These are phyloP conservation scores for Peniophora sp. DNA, from an alignment of 1,284 basidiomycete genomes.

Conservation along the genomic window DNA sequence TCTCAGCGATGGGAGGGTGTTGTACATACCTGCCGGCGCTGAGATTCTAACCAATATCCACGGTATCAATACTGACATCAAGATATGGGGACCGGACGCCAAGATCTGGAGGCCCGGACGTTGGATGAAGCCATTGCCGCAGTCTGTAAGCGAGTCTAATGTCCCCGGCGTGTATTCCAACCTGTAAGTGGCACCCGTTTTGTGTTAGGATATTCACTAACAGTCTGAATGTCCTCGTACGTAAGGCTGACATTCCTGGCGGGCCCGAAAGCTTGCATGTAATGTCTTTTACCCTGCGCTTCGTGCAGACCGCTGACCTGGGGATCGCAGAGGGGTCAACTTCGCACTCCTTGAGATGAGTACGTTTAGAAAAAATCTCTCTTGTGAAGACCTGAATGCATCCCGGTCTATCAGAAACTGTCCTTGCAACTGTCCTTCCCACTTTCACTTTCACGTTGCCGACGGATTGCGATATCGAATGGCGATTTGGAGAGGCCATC, in stretches of 20 bases:
- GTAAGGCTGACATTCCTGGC: constrained; percentile 7
- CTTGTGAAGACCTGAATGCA: not conserved
- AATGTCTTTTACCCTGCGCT: no score
- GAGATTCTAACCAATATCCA: constrained; percentile 16
- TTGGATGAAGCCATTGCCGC: constrained; percentile 15
- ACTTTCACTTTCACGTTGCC: constrained; percentile 1
- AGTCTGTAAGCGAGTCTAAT: not conserved
- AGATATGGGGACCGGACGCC: constrained; percentile 22
- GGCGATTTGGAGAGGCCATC: not conserved
- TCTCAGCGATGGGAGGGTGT: no score
- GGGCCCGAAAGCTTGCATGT: constrained; percentile 2
- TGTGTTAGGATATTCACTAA: not conserved
- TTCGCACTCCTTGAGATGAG: constrained; percentile 8
- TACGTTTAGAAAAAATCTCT: not conserved
- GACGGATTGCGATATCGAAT: not conserved
- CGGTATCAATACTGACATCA: constrained; percentile 20
- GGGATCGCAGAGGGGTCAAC: constrained; percentile 6
- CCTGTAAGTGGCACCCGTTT: not conserved
- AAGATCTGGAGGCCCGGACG: constrained; percentile 23
- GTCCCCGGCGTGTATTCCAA: constrained; percentile 6
- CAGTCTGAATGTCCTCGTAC: no score
- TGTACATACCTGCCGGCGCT: no score
- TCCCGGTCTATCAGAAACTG: not conserved
- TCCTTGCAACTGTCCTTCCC: constrained; percentile 1
- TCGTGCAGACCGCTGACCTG: constrained; percentile 6